Evolutionary conservation across 106 monocot genomes (phyloP).

Genomic region (Acanthochlamys bracteata): DNA sequence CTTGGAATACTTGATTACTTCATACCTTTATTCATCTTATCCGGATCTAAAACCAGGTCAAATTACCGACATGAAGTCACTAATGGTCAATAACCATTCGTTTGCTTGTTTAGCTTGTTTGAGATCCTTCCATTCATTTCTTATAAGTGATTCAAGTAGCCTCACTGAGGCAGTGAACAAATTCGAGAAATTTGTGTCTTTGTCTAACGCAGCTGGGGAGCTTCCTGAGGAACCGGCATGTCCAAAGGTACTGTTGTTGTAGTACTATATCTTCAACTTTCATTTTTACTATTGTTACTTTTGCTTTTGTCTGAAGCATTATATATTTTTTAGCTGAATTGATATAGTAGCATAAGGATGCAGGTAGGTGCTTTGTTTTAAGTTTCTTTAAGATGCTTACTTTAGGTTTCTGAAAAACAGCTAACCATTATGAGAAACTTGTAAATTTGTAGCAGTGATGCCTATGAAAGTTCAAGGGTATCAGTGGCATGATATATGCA

Average conservation of each 20-base stretch:
- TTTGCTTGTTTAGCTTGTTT: conserved; percentile 60
- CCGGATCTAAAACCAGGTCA: conserved; percentile 92
- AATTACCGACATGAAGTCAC: conserved; percentile 74
- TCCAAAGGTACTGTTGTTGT: conserved; percentile 61
- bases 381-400: too few species aligned
- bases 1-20: conserved; percentile 90
- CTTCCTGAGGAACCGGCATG: conserved; percentile 61
- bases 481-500: too few species aligned
- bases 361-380: too few species aligned
- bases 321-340: neutral
- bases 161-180: conserved; percentile 53
- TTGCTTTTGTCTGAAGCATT: too few species aligned
- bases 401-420: too few species aligned
- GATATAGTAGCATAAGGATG: neutral
- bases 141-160: conserved; percentile 56
- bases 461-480: too few species aligned
- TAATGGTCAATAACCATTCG: conserved; percentile 65
- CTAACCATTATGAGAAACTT: too few species aligned
- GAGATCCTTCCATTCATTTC: conserved; percentile 45
- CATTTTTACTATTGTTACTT: neutral
- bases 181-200: conserved; percentile 43
- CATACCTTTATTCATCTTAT: conserved; percentile 84
- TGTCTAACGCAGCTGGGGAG: conserved; percentile 26
- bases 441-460: too few species aligned
- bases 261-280: neutral